phyloP scores from a whole-genome alignment of 2,329 filamentous ascomycete species.

The Penicillium decumbens region DNA sequence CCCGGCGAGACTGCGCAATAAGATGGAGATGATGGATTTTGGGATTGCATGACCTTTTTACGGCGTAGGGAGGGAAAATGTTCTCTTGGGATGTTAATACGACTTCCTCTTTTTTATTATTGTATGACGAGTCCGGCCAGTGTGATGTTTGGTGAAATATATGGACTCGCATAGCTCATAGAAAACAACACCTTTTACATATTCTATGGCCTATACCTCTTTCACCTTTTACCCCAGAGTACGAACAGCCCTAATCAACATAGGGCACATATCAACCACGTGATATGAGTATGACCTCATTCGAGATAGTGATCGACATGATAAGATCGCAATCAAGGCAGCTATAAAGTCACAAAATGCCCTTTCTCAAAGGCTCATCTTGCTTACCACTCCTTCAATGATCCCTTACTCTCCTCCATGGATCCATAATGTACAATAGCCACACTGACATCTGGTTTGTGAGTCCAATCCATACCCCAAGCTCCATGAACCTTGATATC shows the following conservation, averaged over 20 bases:
- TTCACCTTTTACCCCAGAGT: background rate
- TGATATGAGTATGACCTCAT: constrained; percentile 13
- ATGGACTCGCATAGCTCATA: constrained; percentile 22
- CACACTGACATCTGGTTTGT: constrained; percentile 57
- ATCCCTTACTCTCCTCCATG: background rate
- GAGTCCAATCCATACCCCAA: constrained; percentile 26
- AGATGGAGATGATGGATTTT: constrained; percentile 25
- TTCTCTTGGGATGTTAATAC: constrained; percentile 39
- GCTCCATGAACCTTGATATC: background rate
- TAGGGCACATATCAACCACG: constrained; percentile 12
- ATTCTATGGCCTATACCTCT: background rate
- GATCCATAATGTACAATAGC: constrained; percentile 45
- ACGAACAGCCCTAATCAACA: constrained; percentile 12
- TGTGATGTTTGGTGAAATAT: constrained; percentile 12
- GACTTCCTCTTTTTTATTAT: constrained; percentile 34
- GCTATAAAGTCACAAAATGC: background rate
- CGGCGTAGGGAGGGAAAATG: constrained; percentile 42
- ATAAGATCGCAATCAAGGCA: constrained; percentile 1
- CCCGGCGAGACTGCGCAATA: constrained; percentile 50
- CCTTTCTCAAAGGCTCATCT: background rate
- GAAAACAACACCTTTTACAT: constrained; percentile 15
- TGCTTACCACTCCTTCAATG: background rate
- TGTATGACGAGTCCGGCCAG: constrained; percentile 30
- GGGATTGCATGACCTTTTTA: constrained; percentile 41
- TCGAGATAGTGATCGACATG: background rate